These are phyloP conservation scores for Fraxinus americana DNA, from an alignment of 257 asterid genomes.

Conservation along the genomic window DNA sequence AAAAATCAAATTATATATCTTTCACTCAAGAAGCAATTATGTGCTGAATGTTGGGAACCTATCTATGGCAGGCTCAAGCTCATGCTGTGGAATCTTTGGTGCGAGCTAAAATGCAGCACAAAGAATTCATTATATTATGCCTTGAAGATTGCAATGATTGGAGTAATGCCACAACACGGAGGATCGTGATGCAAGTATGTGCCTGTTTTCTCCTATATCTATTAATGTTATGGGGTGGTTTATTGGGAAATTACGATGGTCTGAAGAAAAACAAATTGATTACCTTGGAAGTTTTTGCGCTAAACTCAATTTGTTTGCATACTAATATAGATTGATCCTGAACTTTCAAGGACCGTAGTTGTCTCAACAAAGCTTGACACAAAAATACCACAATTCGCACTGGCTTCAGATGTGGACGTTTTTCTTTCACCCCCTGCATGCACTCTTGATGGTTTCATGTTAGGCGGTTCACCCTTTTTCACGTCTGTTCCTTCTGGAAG, in stretches of 20 bases:
- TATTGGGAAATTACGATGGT: neutral
- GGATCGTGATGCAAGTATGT: slow-evolving; percentile 95
- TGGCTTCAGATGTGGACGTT: slow-evolving; percentile 97
- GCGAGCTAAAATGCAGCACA: slow-evolving; percentile 96
- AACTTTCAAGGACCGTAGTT: slow-evolving; percentile 90
- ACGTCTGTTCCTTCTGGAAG: slow-evolving; percentile 98
- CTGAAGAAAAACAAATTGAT: neutral
- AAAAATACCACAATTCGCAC: slow-evolving; percentile 94
- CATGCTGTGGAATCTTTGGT: slow-evolving; percentile 92
- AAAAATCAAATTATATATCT: neutral
- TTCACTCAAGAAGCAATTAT: slow-evolving; percentile 21
- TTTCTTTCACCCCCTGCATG: slow-evolving; percentile 93
- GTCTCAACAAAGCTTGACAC: slow-evolving; percentile 98
- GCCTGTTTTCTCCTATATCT: slow-evolving; percentile 22
- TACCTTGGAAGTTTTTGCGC: neutral
- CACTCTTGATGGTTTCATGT: slow-evolving; percentile 92
- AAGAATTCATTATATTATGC: slow-evolving; percentile 91
- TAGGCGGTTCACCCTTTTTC: slow-evolving; percentile 97
- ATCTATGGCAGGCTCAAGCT: slow-evolving; percentile 73
- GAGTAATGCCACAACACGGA: slow-evolving; percentile 93
- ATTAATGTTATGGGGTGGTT: neutral
- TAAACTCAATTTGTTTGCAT: slow-evolving; percentile 6
- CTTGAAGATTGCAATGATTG: slow-evolving; percentile 98
- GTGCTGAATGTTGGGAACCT: slow-evolving; percentile 30
- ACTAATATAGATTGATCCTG: slow-evolving; percentile 82